Evolutionary conservation across 192 early-diverging fungal genomes (phyloP), one percentile per base, ranked within the genome.

Genomic region (Funneliformis geosporum): DNA sequence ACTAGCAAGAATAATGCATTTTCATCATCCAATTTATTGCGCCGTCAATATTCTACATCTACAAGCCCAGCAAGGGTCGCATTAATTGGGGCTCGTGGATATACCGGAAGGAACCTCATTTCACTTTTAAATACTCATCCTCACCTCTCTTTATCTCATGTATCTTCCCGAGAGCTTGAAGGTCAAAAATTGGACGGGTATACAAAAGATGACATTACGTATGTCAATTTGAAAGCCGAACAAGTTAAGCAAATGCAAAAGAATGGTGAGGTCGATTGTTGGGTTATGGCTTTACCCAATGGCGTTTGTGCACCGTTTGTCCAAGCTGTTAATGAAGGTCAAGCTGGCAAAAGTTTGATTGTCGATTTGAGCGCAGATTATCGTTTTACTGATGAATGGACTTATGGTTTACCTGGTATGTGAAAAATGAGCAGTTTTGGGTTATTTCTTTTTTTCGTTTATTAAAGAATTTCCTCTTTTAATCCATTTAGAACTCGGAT

Each of bases 251-350:
- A 84, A 10, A 85, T 93, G 65, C 85, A 89, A 4, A 79, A 84
- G 59, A 81, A 80, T 25, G 88, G 86, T 0, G 92, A 94, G 73
- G 96, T 99, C 0, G 96, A 97, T 83, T 94, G 92, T 43, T 99
- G 98, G 98, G 91, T 99, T 4, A 85, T 99, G 79, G 98, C 98
- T 25, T 89, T 99, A 68, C 98, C 98, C 44, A 99, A 99, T 84
- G 94, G 94, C 50, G 90, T 98, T 5, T 96, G 95, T 62, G 90
- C 89, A 28, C 98, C 98, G 66, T 99, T 96, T 90, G 97, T 99
- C 14, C 87, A 92, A 18, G 91, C 92, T 28, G 75, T 98, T 61
- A 87, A 93, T 74, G 86, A 87, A 59, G 85, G 85, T 10, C 83
- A 92, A 76, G 77, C 82, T 2, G 78, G 79, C 43, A 88, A 88